Evolutionary conservation across 805 yeast species (phyloP).

Genomic region (Candida ficus): DNA sequence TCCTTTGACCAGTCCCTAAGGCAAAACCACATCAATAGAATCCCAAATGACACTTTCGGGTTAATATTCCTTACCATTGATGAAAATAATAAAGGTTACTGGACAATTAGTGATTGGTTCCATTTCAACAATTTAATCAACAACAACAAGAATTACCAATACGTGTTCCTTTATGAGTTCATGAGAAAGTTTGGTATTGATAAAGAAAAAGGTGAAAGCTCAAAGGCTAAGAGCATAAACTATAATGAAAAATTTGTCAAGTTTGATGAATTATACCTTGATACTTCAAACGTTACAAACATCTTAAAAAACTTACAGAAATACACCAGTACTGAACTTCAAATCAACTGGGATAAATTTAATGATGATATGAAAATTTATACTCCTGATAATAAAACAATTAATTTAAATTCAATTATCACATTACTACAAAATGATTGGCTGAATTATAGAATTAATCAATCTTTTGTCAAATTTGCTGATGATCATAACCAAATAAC

Average conservation of each 20-base stretch:
- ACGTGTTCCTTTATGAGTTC: constrained; percentile 48
- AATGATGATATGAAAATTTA: constrained; percentile 15
- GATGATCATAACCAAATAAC: constrained; percentile 26
- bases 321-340: constrained; percentile 28
- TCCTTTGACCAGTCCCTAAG: constrained; percentile 33
- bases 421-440: constrained; percentile 37
- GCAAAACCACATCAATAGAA: constrained; percentile 37
- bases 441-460: constrained; percentile 29
- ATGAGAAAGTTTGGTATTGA: constrained; percentile 41
- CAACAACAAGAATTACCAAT: constrained; percentile 43
- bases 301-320: constrained; percentile 30
- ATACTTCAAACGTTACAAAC: constrained; percentile 25
- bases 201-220: constrained; percentile 9
- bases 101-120: constrained; percentile 67
- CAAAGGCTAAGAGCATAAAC: constrained; percentile 29
- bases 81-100: constrained; percentile 59
- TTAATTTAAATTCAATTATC: constrained; percentile 35
- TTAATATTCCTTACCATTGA: constrained; percentile 81
- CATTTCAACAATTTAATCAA: constrained; percentile 55
- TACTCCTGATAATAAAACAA: constrained; percentile 22
- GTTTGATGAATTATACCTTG: constrained; percentile 31
- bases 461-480: constrained; percentile 30
- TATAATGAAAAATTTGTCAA: constrained; percentile 33
- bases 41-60: constrained; percentile 56
- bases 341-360: constrained; percentile 32